Percentiles rank a stretch among this genome's conserved stretches.
These are phyloP conservation scores for Pseudovirgaria hyperparasitica DNA, from an alignment of 2,329 filamentous ascomycete genomes.

Conservation along the genomic window DNA sequence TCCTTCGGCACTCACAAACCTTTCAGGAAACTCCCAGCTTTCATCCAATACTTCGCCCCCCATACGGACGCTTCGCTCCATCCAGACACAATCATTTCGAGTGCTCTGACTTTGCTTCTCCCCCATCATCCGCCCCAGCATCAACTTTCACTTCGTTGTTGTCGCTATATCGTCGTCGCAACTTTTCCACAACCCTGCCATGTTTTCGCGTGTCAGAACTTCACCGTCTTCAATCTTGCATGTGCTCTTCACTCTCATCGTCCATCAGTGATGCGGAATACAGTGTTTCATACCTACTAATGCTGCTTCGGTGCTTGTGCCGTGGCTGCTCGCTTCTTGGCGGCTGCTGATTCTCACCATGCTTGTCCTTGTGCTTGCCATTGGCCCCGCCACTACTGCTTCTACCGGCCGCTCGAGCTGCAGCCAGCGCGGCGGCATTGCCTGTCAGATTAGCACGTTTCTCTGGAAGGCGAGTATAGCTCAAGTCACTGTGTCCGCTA, in stretches of 20 bases:
- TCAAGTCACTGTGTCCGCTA: not conserved
- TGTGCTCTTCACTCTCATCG: constrained; percentile 1
- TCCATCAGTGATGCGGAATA: constrained; percentile 5
- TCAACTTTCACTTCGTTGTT: too few species aligned
- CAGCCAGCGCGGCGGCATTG: constrained; percentile 11
- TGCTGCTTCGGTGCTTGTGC: constrained; percentile 5
- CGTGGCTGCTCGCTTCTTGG: constrained; percentile 6
- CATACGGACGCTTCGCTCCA: too few species aligned
- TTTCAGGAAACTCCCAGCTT: too few species aligned
- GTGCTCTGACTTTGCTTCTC: too few species aligned
- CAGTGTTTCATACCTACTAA: constrained; percentile 1
- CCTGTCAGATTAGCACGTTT: constrained; percentile 11
- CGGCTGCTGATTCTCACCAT: constrained; percentile 1
- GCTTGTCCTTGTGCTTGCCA: constrained; percentile 1
- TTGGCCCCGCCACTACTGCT: constrained; percentile 1
- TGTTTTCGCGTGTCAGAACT: constrained; percentile 1
- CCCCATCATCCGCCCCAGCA: too few species aligned
- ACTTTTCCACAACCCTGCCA: not conserved
- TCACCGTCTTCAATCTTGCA: constrained; percentile 1
- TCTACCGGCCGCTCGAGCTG: constrained; percentile 9
- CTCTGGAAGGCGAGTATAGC: constrained; percentile 8
- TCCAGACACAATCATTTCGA: too few species aligned
- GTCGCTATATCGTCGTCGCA: too few species aligned
- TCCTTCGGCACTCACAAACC: too few species aligned
- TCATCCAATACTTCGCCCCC: too few species aligned